Evolutionary conservation across 139 green algal genomes (phyloP).

Genomic region (Parachlorella kessleri): DNA sequence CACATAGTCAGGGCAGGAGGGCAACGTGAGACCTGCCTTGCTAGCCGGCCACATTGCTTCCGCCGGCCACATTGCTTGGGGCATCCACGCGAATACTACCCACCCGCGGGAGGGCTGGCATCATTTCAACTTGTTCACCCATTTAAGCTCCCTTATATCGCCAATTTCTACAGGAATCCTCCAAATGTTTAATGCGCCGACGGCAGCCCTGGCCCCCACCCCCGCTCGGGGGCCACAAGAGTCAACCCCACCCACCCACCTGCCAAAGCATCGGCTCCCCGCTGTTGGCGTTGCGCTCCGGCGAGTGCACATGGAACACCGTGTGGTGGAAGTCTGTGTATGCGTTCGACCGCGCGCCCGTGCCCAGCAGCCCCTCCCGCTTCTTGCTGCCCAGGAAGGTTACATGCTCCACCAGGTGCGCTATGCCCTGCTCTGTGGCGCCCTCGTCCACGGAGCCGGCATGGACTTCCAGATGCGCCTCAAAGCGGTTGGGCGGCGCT

Average conservation of each 20-base stretch:
- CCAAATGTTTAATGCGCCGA: no score
- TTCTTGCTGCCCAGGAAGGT: conserved; percentile 95
- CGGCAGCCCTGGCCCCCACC: no score
- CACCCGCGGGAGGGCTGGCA: no score
- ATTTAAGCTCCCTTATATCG: no score
- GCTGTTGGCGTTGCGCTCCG: conserved; percentile 67
- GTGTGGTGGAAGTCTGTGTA: conserved; percentile 99
- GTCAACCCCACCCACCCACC: conserved; percentile 41
- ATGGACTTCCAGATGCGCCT: conserved; percentile 94
- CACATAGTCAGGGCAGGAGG: no score
- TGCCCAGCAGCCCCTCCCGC: conserved; percentile 91
- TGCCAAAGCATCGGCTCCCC: conserved; percentile 84
- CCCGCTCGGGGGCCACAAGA: no score
- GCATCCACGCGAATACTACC: no score
- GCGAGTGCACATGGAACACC: conserved; percentile 99
- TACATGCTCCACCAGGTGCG: conserved; percentile 99
- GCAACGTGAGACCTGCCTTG: no score
- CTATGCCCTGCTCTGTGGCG: conserved; percentile 88
- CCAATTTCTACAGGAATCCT: no score
- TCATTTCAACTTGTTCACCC: no score
- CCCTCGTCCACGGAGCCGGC: conserved; percentile 73
- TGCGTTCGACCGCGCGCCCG: conserved; percentile 91
- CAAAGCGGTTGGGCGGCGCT: conserved; percentile 88
- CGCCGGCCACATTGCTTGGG: no score
- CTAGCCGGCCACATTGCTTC: no score